These are phyloP conservation scores for Phycomyces blakesleeanus DNA, from an alignment of 192 early-diverging fungal genomes.

Conservation along the genomic window DNA sequence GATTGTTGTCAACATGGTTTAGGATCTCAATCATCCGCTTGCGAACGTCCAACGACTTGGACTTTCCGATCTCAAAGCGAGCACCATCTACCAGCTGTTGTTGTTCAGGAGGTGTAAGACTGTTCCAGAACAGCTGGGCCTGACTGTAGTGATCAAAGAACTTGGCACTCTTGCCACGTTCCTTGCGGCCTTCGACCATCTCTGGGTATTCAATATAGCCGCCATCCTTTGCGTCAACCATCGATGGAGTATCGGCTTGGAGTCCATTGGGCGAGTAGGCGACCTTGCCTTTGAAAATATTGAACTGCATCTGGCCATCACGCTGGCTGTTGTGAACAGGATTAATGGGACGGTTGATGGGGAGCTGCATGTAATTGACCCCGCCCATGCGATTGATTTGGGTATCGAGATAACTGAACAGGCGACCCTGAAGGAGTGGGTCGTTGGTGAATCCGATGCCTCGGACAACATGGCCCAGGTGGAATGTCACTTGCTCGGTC, in stretches of 20 bases:
- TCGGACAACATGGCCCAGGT: slow-evolving; percentile 34
- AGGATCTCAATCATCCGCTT: slow-evolving; percentile 16
- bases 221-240: slow-evolving; percentile 13
- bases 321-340: slow-evolving; percentile 42
- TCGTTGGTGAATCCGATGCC: slow-evolving; percentile 44
- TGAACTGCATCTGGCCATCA: slow-evolving; percentile 34
- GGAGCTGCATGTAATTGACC: slow-evolving; percentile 40
- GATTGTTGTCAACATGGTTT: slow-evolving; percentile 20
- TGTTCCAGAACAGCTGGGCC: slow-evolving; percentile 38
- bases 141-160: slow-evolving; percentile 28
- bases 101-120: slow-evolving; percentile 23
- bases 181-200: slow-evolving; percentile 18
- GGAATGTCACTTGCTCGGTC: slow-evolving; percentile 44
- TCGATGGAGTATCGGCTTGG: slow-evolving; percentile 4
- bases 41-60: slow-evolving; percentile 8
- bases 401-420: slow-evolving; percentile 46
- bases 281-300: slow-evolving; percentile 24
- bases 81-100: slow-evolving; percentile 34
- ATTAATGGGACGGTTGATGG: slow-evolving; percentile 42
- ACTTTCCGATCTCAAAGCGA: slow-evolving; percentile 35
- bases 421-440: slow-evolving; percentile 44
- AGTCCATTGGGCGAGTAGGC: slow-evolving; percentile 28
- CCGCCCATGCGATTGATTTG: slow-evolving; percentile 38
- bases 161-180: slow-evolving; percentile 8
- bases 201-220: slow-evolving; percentile 23